A percentile compares a stretch with the other conserved stretches of the same genome.
Evolutionary conservation across 371 early-diverging fungal genomes (phyloP).

Genomic region (Mucor indicus): DNA sequence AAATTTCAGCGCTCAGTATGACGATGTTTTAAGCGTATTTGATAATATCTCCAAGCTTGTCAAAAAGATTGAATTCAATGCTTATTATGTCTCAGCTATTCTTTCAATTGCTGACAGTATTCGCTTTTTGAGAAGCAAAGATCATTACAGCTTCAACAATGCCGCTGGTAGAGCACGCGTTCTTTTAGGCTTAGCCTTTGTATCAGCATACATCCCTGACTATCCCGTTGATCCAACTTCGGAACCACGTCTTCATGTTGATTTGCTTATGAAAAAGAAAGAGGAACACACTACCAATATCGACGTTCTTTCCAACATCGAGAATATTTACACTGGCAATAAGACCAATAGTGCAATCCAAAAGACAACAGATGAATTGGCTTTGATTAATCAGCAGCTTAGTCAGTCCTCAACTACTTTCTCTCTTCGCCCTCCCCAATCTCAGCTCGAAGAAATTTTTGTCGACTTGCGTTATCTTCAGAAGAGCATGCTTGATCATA

Average conservation of each 20-base stretch:
- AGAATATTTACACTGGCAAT: slow-evolving; percentile 58
- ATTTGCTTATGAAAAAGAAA: slow-evolving; percentile 49
- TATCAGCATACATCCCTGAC: slow-evolving; percentile 69
- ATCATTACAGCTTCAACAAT: slow-evolving; percentile 12
- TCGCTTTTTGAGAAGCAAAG: slow-evolving; percentile 15
- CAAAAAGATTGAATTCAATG: slow-evolving; percentile 15
- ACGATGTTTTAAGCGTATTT: slow-evolving; percentile 7
- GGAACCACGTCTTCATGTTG: slow-evolving; percentile 61
- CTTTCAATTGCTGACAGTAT: slow-evolving; percentile 13
- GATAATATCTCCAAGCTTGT: slow-evolving; percentile 1
- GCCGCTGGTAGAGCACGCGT: slow-evolving; percentile 56
- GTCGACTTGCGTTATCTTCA: slow-evolving; percentile 73
- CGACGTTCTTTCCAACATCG: slow-evolving; percentile 55
- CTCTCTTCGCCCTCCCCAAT: slow-evolving; percentile 67
- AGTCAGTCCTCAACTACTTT: slow-evolving; percentile 41
- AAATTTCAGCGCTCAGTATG: slow-evolving; percentile 9
- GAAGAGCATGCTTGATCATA: slow-evolving; percentile 59
- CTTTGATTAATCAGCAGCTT: slow-evolving; percentile 27
- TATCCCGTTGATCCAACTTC: slow-evolving; percentile 79
- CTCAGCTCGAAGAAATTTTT: slow-evolving; percentile 72
- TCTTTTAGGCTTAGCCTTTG: slow-evolving; percentile 55
- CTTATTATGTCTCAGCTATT: slow-evolving; percentile 21
- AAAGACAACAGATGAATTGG: slow-evolving; percentile 18
- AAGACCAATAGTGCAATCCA: slow-evolving; percentile 45
- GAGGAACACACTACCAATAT: slow-evolving; percentile 44